Evolutionary conservation across 495 filamentous ascomycete species (phyloP).

Genomic region (Saxophila tyrrhenica): DNA sequence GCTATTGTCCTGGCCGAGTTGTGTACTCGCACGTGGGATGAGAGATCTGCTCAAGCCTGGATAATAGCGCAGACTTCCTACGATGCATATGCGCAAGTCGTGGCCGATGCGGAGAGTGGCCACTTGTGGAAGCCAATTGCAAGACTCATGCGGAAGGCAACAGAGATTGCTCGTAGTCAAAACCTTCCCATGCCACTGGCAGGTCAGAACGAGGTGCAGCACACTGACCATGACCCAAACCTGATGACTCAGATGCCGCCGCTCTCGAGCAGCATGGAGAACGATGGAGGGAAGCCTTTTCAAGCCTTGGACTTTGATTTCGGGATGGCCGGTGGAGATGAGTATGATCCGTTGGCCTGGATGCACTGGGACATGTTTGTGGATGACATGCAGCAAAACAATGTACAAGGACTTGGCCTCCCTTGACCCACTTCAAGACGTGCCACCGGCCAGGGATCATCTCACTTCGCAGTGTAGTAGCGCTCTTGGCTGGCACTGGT

Average conservation of each 20-base stretch:
- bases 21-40: background rate
- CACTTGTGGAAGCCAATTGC: background rate
- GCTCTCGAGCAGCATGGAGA: background rate
- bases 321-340: background rate
- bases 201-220: background rate
- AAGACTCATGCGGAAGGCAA: background rate
- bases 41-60: background rate
- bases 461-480: no score
- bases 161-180: background rate
- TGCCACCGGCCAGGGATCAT: no score
- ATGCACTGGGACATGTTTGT: background rate
- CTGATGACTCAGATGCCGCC: no score
- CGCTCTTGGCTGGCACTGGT: no score
- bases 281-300: background rate
- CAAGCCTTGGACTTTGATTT: background rate
- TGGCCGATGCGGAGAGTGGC: background rate
- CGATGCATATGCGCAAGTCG: background rate
- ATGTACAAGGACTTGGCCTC: background rate
- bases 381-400: background rate
- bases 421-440: background rate
- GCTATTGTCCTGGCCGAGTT: background rate
- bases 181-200: background rate
- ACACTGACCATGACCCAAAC: background rate
- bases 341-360: background rate
- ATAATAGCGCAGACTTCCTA: background rate